phyloP scores from a whole-genome alignment of 1,139 yeast genomes.

The Wickerhamiella infanticola region DNA sequence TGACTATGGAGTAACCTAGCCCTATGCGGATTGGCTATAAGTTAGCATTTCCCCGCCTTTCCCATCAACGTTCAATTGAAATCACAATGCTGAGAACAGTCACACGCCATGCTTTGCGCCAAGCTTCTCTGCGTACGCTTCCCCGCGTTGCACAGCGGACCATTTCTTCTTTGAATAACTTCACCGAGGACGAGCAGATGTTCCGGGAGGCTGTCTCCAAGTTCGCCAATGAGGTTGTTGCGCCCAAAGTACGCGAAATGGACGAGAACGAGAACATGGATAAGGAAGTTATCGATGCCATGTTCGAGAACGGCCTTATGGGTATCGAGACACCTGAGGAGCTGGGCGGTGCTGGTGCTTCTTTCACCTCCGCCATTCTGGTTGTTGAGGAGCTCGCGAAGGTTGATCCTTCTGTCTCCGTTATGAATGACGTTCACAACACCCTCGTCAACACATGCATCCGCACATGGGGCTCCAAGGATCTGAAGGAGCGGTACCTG shows the following conservation, averaged over 20 bases:
- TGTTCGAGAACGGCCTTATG: constrained; percentile 31
- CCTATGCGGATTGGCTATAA: no score
- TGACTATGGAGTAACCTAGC: no score
- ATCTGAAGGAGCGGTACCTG: constrained; percentile 25
- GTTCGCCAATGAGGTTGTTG: constrained; percentile 28
- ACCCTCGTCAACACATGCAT: constrained; percentile 30
- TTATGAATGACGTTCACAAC: constrained; percentile 32
- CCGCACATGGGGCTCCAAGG: constrained; percentile 27
- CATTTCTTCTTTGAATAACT: constrained; percentile 13
- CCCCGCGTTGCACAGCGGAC: constrained; percentile 2
- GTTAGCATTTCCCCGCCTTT: neutral
- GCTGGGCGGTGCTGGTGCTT: constrained; percentile 32
- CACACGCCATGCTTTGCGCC: neutral
- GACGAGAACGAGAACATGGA: constrained; percentile 31
- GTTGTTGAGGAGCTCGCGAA: constrained; percentile 32
- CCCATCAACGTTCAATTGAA: neutral
- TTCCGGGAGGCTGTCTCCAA: constrained; percentile 27
- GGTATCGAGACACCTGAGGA: constrained; percentile 33
- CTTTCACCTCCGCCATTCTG: constrained; percentile 30
- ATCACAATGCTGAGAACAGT: neutral
- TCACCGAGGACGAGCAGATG: constrained; percentile 30
- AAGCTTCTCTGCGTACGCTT: neutral
- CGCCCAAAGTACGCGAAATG: constrained; percentile 29
- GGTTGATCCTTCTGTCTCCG: constrained; percentile 31
- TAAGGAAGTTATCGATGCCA: constrained; percentile 22